These are phyloP conservation scores for Erodium moschatum DNA, from an alignment of 441 rosid species.

Conservation along the genomic window DNA sequence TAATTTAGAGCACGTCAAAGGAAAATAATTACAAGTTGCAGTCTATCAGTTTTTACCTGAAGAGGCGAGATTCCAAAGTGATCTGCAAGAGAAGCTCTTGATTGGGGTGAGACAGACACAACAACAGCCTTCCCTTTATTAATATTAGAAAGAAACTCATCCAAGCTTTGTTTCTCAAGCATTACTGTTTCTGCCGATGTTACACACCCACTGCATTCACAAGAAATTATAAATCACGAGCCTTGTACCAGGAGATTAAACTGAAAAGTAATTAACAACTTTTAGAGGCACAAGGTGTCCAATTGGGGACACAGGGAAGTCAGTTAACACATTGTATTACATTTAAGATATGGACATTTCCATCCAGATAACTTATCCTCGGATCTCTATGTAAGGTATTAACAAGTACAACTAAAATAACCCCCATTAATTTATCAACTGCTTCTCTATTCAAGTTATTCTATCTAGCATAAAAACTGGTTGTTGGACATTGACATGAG, in stretches of 20 bases:
- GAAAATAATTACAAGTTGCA: background rate
- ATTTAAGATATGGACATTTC: no score
- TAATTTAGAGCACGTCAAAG: background rate
- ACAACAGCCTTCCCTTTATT: conserved; percentile 48
- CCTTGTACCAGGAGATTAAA: background rate
- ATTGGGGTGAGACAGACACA: conserved; percentile 75
- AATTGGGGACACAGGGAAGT: no score
- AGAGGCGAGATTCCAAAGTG: conserved; percentile 63
- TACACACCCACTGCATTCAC: conserved; percentile 65
- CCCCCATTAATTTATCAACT: no score
- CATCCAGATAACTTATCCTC: no score
- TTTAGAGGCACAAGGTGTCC: background rate
- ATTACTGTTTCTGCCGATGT: conserved; percentile 88
- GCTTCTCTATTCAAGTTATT: no score
- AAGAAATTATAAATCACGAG: conserved; percentile 7
- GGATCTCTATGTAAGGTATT: no score
- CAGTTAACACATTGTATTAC: no score
- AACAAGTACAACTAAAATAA: no score
- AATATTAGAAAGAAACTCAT: conserved; percentile 63
- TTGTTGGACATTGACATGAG: no score
- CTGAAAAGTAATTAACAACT: background rate
- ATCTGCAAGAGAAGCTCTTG: conserved; percentile 77
- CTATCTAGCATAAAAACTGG: no score
- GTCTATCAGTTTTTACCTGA: conserved; percentile 30
- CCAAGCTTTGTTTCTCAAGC: conserved; percentile 93